phyloP scores from a whole-genome alignment of 2,329 filamentous ascomycete species.

The Microdochium bolleyi region DNA sequence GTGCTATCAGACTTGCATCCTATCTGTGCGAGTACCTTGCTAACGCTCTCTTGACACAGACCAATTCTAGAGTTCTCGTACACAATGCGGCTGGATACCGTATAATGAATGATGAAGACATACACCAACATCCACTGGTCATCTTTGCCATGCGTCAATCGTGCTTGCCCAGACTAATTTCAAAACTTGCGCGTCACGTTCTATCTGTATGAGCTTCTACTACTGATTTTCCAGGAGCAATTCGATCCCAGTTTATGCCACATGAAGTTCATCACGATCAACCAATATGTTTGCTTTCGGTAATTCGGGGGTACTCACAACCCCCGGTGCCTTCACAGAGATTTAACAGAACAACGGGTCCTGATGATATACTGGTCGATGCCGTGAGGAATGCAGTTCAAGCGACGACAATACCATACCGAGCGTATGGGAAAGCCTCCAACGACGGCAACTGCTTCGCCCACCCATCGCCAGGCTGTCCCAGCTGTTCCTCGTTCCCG shows the following conservation, averaged over 20 bases:
- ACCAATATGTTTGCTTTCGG: no score
- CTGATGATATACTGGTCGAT: no score
- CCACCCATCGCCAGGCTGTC: slow-evolving; percentile 27
- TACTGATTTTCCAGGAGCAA: no score
- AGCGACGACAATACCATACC: slow-evolving; percentile 20
- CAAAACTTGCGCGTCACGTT: no score
- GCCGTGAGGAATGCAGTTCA: neutral
- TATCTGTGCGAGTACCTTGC: neutral
- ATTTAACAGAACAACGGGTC: no score
- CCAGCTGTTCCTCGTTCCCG: slow-evolving; percentile 22
- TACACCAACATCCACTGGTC: neutral
- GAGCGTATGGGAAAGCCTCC: slow-evolving; percentile 27
- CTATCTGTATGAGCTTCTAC: no score
- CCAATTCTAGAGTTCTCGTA: slow-evolving; percentile 17
- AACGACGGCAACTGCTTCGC: slow-evolving; percentile 23
- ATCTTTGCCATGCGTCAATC: neutral
- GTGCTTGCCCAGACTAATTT: neutral
- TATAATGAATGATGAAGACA: neutral
- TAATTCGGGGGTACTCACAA: no score
- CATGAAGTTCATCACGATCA: neutral
- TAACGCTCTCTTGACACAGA: slow-evolving; percentile 10
- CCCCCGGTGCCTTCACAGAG: no score
- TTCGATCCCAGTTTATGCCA: no score
- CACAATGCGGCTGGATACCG: neutral
- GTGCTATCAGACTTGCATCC: neutral